Base-by-base conservation (phyloP, 371 early-diverging fungal genomes). In the Coemansia linderi region DNA sequence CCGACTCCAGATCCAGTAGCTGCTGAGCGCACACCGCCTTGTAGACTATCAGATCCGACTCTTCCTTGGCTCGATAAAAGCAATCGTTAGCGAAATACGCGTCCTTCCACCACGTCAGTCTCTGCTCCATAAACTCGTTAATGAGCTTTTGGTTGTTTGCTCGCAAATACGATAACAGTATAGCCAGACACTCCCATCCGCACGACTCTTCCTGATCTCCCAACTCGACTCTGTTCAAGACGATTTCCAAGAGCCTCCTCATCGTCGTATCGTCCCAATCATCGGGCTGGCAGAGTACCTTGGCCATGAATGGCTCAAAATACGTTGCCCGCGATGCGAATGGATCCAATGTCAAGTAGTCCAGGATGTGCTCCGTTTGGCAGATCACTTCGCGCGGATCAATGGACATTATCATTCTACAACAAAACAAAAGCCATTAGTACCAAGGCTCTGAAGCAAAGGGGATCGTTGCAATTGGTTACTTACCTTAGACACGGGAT, bases 331-430 rank as follows among this genome's bases (percentile, higher is more conserved):
- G 62, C 0, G 61, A 37, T 12, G 75, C 75, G 29, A 59, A 73
- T 3, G 77, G 77, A 24, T 77, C 77, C 46, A 44, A 19, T 29
- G 73, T 66, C 38, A 77, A 39, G 24, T 69, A 77, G 4, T 77
- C 77, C n/a, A 73, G 40, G 46, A 72, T 52, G 10, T 57, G 22
- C 0, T 68, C 41, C 0, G 38, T 36, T 43, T 77, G 73, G 1
- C 44, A 63, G 24, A 63, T 22, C 3, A 33, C 6, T 2, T 43
- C 31, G 7, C 38, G 56, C 3, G 52, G 7, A 44, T 69, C 62
- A n/a, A 73, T 22, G 5, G 76, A 48, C 59, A 76, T 63, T 8
- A 73, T 40, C 69, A 73, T 70, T 9, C 71, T 70, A 56, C 19
- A 44, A 8, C 19, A 44, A 9, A 7, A 19, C n/a, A 2, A n/a